Evolutionary conservation across 495 filamentous ascomycete species (phyloP).

Genomic region (Chaetomium cochliodes): DNA sequence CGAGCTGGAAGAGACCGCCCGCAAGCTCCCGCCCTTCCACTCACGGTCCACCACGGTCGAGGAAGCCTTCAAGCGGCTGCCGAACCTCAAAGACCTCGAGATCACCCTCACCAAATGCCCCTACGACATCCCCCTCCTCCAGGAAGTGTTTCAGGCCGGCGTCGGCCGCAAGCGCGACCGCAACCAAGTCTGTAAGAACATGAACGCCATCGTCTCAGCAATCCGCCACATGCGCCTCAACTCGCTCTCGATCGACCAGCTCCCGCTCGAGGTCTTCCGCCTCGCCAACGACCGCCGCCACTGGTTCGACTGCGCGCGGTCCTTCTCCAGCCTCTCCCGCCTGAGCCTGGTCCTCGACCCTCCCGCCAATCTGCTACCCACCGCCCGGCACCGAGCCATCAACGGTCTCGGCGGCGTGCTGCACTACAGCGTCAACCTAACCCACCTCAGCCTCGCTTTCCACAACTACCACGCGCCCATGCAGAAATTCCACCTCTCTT

Average conservation of each 20-base stretch:
- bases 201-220: slow-evolving; percentile 47
- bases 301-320: slow-evolving; percentile 47
- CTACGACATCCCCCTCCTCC: slow-evolving; percentile 39
- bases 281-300: slow-evolving; percentile 38
- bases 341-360: slow-evolving; percentile 45
- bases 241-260: slow-evolving; percentile 45
- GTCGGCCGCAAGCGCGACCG: slow-evolving; percentile 46
- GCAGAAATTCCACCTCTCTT: slow-evolving; percentile 45
- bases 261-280: slow-evolving; percentile 48
- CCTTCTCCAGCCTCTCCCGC: slow-evolving; percentile 41
- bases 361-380: slow-evolving; percentile 37
- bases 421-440: slow-evolving; percentile 40
- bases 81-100: slow-evolving; percentile 46
- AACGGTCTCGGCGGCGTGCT: slow-evolving; percentile 48
- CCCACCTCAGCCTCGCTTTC: slow-evolving; percentile 45
- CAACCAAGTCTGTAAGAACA: slow-evolving; percentile 42
- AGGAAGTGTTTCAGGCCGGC: slow-evolving; percentile 42
- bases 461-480: slow-evolving; percentile 42
- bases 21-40: slow-evolving; percentile 41
- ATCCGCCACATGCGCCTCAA: slow-evolving; percentile 40
- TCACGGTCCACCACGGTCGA: slow-evolving; percentile 40
- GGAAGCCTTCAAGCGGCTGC: slow-evolving; percentile 43
- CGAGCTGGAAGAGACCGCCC: slow-evolving; percentile 39
- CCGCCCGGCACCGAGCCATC: slow-evolving; percentile 39
- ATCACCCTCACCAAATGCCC: slow-evolving; percentile 47